phyloP scores from a whole-genome alignment of 768 basidiomycete species.

The Collybiopsis confluens region DNA sequence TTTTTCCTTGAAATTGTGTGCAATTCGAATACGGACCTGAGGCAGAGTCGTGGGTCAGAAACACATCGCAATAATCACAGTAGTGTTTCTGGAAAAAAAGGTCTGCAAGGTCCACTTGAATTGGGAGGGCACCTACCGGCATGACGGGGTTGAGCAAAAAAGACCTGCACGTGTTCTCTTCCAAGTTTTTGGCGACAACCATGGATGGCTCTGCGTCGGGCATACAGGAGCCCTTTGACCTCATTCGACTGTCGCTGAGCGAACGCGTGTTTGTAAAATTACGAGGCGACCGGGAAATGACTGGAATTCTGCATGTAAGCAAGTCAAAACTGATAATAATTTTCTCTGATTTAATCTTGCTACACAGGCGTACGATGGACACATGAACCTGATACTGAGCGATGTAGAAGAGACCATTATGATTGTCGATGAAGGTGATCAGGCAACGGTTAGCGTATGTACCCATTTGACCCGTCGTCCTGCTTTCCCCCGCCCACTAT shows the following conservation, averaged over 20 bases:
- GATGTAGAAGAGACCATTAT: constrained; percentile 98
- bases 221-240: constrained; percentile 95
- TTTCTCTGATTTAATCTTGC: constrained; percentile 12
- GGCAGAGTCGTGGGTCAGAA: constrained; percentile 90
- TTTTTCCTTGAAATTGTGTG: no score
- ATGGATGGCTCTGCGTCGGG: constrained; percentile 73
- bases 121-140: constrained; percentile 49
- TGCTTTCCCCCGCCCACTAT: no score
- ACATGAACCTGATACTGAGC: constrained; percentile 98
- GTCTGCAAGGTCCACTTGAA: constrained; percentile 8
- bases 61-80: constrained; percentile 92
- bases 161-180: constrained; percentile 5
- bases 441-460: constrained; percentile 63
- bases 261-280: constrained; percentile 99
- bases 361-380: constrained; percentile 95
- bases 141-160: constrained; percentile 34
- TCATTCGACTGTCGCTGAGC: constrained; percentile 91
- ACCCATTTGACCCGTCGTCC: no score
- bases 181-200: constrained; percentile 2
- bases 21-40: constrained; percentile 77
- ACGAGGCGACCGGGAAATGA: constrained; percentile 88
- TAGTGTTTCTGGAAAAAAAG: constrained; percentile 70
- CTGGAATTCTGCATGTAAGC: constrained; percentile 88
- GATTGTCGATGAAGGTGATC: constrained; percentile 84
- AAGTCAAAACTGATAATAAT: constrained; percentile 7